Percentiles rank a stretch among this genome's conserved stretches.
These are phyloP conservation scores for Wickerhamiella australiensis DNA, from an alignment of 805 yeast genomes.

Conservation along the genomic window DNA sequence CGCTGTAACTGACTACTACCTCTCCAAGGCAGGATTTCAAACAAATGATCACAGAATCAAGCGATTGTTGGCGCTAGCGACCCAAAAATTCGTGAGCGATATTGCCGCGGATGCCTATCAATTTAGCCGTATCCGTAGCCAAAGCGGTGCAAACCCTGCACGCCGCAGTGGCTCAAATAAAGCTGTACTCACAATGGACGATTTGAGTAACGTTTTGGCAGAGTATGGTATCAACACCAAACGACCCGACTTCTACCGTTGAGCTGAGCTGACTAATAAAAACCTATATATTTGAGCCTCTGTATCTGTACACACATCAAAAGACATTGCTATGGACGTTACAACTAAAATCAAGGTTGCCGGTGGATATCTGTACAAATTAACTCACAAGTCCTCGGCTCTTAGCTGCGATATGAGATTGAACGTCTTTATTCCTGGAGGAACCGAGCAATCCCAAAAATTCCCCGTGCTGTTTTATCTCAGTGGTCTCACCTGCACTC, in stretches of 20 bases:
- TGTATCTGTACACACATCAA: not conserved
- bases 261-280: slow-evolving; percentile 13
- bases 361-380: slow-evolving; percentile 66
- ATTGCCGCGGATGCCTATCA: slow-evolving; percentile 95
- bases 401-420: slow-evolving; percentile 70
- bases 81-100: slow-evolving; percentile 89
- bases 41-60: slow-evolving; percentile 68
- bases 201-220: slow-evolving; percentile 77
- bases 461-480: slow-evolving; percentile 70
- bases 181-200: slow-evolving; percentile 84
- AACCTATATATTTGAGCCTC: not conserved
- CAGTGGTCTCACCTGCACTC: slow-evolving; percentile 88
- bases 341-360: slow-evolving; percentile 27
- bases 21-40: slow-evolving; percentile 74
- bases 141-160: slow-evolving; percentile 73
- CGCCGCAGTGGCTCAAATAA: slow-evolving; percentile 68
- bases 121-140: slow-evolving; percentile 79
- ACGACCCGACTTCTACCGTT: slow-evolving; percentile 90
- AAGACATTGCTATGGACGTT: not conserved
- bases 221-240: slow-evolving; percentile 86
- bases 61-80: slow-evolving; percentile 80
- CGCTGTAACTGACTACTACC: slow-evolving; percentile 85
- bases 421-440: slow-evolving; percentile 68
- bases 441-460: slow-evolving; percentile 20
- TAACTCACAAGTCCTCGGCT: slow-evolving; percentile 55